Percentiles rank a stretch among this genome's conserved stretches.
Evolutionary conservation across 768 basidiomycete species (phyloP).

Genomic region (Arthromyces matolae): DNA sequence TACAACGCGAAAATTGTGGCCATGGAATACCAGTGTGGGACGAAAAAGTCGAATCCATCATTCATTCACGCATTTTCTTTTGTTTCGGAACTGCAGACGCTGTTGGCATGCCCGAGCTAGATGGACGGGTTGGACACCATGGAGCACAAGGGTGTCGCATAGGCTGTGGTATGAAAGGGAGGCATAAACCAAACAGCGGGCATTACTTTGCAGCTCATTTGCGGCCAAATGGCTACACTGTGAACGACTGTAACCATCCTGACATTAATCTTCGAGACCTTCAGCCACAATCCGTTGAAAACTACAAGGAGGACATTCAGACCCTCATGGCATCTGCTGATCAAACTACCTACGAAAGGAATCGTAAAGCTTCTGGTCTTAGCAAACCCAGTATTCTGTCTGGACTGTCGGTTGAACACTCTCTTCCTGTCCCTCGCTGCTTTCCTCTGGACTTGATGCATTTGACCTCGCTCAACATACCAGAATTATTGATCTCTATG

Average conservation of each 20-base stretch:
- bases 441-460: too few species aligned
- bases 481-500: slow-evolving; percentile 2
- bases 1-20: slow-evolving; percentile 5
- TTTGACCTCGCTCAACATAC: neutral
- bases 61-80: slow-evolving; percentile 7
- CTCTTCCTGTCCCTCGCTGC: slow-evolving; percentile 3
- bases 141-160: slow-evolving; percentile 26
- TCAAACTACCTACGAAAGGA: neutral
- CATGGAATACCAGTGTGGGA: slow-evolving; percentile 27
- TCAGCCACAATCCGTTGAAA: neutral
- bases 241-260: slow-evolving; percentile 1
- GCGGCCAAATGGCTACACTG: slow-evolving; percentile 14
- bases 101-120: slow-evolving; percentile 14
- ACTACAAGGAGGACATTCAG: neutral
- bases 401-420: neutral
- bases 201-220: too few species aligned
- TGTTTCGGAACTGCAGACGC: slow-evolving; percentile 15
- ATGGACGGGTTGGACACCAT: slow-evolving; percentile 28
- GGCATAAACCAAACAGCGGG: slow-evolving; percentile 20
- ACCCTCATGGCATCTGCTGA: neutral
- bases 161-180: slow-evolving; percentile 22
- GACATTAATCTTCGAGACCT: slow-evolving; percentile 9
- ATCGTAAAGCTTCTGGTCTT: neutral
- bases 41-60: neutral
- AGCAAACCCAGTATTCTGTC: slow-evolving; percentile 3